Evolutionary conservation across 140 eudicot genomes (phyloP).

Genomic region (Cichorium intybus): DNA sequence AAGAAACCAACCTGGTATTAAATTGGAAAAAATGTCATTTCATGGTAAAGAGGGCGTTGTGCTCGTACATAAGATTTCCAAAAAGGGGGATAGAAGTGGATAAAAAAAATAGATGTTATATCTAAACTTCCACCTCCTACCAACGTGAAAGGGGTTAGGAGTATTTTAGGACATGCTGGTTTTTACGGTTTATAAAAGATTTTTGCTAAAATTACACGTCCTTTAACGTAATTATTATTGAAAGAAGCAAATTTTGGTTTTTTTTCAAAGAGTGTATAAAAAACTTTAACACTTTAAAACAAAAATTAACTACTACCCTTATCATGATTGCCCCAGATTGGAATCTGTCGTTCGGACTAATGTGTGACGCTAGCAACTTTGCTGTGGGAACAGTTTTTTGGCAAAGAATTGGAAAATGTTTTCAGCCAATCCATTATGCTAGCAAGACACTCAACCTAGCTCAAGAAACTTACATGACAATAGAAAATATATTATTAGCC

Average conservation of each 20-base stretch:
- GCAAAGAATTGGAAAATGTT: neutral
- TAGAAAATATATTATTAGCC: neutral
- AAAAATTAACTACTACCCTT: neutral
- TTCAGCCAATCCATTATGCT: neutral
- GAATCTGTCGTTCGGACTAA: neutral
- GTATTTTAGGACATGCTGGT: neutral
- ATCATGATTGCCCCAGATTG: neutral
- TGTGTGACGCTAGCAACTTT: neutral
- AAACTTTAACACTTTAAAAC: neutral
- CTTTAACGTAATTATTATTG: neutral
- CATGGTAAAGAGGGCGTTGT: too few relatives aligned
- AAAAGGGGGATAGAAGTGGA: neutral
- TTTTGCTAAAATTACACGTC: neutral
- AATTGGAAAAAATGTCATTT: neutral
- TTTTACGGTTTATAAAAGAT: too few relatives aligned
- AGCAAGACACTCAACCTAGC: neutral
- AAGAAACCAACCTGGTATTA: neutral
- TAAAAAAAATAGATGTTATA: neutral
- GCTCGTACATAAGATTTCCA: neutral
- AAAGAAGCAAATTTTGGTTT: neutral
- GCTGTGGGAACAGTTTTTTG: neutral
- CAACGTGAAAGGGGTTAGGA: neutral
- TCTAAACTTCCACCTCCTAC: neutral
- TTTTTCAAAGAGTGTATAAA: neutral
- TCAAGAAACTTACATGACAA: neutral